Evolutionary conservation across 2,329 filamentous ascomycete species (phyloP), one percentile per base, ranked within the genome.

Genomic region (Clathrospora elynae): DNA sequence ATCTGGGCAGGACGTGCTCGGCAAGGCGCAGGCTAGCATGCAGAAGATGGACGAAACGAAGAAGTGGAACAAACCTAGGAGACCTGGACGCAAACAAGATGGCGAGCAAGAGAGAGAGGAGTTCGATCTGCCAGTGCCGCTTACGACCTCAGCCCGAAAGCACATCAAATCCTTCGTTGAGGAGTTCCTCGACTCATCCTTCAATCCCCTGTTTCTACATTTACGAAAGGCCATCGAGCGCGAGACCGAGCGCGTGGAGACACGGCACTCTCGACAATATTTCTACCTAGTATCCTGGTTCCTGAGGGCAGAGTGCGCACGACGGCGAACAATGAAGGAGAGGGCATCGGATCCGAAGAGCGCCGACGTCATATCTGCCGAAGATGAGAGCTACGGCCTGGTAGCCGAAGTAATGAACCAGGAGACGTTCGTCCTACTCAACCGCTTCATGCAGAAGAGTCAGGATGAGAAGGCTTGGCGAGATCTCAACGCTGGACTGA

Each of bases 211-310:
- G 0, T 96, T 97, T 62, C 80, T 82, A 31, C 88, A 95, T 61
- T 75, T 96, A 9, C 85, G 93, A 37, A 92, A 89, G 69, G 89
- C 91, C 2, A 87, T 99, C 40, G 92, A 96, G 59, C 83, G 92
- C 16, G 90, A 97, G 71, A 87, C 87, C 1, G 83, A 92, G 17
- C 86, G 95, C 51, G 78, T 96, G 1, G 77, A 89, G 42, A 81
- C 84, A 28, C 83, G 87, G 42, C 90, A 96, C 60, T 79, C 82
- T 2, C 82, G 86, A 17, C 92, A 97, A 59, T 96, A 90, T 69
- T 95, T 96, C 70, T 97, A 95, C 61, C 78, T 96, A 0, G 83
- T 95, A 2, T 84, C 88, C 0, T 99, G 92, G 93, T 97, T 97
- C 56, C 77, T 97, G 1, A 82, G 90, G 61, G 92, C 90, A 2